Evolutionary conservation across 305 asterid species (phyloP).

Genomic region (Salvia sclarea): DNA sequence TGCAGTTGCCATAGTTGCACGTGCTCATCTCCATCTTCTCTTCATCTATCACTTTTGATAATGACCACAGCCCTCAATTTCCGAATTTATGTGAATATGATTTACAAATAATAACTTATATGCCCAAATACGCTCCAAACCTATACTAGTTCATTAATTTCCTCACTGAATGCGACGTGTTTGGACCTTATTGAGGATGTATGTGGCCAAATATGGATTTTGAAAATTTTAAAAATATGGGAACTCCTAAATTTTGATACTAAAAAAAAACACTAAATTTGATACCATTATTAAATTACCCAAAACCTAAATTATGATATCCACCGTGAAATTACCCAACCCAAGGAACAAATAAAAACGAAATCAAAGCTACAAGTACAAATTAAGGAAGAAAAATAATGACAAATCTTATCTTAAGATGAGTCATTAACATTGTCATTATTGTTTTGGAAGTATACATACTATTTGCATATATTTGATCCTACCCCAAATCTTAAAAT

Average conservation of each 20-base stretch:
- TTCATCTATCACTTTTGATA: no score
- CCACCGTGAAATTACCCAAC: background rate
- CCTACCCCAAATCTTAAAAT: conserved; percentile 12
- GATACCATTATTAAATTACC: background rate
- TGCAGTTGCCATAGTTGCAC: no score
- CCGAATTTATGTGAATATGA: no score
- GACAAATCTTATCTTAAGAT: conserved; percentile 25
- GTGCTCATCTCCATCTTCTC: no score
- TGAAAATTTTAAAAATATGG: background rate
- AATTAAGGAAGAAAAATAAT: conserved; percentile 6
- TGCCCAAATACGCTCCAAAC: no score
- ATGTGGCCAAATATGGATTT: no score
- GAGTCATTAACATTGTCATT: conserved; percentile 26
- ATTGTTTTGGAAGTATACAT: conserved; percentile 22
- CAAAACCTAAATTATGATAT: background rate
- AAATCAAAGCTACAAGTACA: background rate
- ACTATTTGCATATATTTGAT: background rate
- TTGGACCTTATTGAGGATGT: no score
- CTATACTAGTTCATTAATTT: no score
- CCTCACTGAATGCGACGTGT: no score
- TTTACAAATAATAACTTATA: no score
- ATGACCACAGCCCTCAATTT: no score
- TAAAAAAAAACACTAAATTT: background rate
- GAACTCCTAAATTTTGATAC: background rate
- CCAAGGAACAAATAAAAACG: background rate